These are phyloP conservation scores for Viridothelium virens DNA, from an alignment of 495 filamentous ascomycete genomes.

Conservation along the genomic window DNA sequence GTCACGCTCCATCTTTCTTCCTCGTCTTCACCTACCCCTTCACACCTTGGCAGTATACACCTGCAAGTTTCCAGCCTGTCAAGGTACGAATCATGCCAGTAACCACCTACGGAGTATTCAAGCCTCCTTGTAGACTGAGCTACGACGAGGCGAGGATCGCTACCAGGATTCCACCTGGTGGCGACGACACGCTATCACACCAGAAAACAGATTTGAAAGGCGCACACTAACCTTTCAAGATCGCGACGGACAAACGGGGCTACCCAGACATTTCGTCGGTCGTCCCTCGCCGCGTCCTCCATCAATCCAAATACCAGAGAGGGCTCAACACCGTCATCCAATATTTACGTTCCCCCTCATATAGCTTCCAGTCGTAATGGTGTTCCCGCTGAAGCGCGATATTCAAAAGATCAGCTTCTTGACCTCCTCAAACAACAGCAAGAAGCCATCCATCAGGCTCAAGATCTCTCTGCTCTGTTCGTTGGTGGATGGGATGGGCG, in stretches of 20 bases:
- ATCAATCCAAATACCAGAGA: constrained; percentile 21
- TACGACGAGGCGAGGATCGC: no score
- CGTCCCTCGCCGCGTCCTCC: constrained; percentile 58
- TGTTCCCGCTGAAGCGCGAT: constrained; percentile 51
- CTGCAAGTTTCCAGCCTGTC: no score
- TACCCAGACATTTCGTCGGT: constrained; percentile 78
- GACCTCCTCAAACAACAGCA: constrained; percentile 60
- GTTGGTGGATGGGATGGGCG: constrained; percentile 70
- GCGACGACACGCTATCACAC: no score
- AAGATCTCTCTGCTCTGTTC: constrained; percentile 58
- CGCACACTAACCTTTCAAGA: constrained; percentile 34
- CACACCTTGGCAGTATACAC: neutral
- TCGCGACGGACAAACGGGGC: constrained; percentile 67
- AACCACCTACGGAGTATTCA: no score
- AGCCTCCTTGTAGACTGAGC: no score
- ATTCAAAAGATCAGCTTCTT: constrained; percentile 76
- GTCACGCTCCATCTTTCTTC: neutral
- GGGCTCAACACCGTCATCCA: constrained; percentile 38
- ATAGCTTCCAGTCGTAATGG: constrained; percentile 46
- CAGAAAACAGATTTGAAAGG: neutral
- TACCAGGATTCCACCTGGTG: no score
- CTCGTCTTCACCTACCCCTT: neutral
- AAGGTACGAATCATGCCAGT: no score
- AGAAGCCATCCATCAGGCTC: constrained; percentile 44
- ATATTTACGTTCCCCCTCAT: constrained; percentile 56